A percentile compares a stretch with the other conserved stretches of the same genome.
Evolutionary conservation across 306 rosid genomes (phyloP).

Genomic region (Arachis hypogaea): DNA sequence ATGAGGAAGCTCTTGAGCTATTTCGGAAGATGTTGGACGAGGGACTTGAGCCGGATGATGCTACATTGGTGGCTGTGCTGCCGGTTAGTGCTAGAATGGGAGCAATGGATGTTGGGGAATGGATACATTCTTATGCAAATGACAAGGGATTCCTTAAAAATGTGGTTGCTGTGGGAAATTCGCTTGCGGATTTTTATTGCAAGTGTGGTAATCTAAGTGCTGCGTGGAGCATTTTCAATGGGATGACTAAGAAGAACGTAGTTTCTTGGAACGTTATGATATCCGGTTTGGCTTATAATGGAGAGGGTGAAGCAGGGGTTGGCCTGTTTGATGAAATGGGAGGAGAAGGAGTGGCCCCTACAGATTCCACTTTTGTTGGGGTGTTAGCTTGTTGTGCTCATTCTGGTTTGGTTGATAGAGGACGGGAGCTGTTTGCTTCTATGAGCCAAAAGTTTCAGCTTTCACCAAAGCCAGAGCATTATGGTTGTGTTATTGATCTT

Average conservation of each 20-base stretch:
- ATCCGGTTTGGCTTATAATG: conserved; percentile 77
- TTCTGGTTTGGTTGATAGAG: conserved; percentile 72
- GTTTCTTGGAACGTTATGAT: conserved; percentile 82
- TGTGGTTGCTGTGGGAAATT: conserved; percentile 58
- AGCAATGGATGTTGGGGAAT: conserved; percentile 60
- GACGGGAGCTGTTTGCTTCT: conserved; percentile 62
- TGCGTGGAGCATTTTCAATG: conserved; percentile 55
- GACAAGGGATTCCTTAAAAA: conserved; percentile 43
- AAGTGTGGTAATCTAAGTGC: conserved; percentile 67
- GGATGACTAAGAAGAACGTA: conserved; percentile 58
- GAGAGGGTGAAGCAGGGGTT: conserved; percentile 71
- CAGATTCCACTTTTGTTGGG: conserved; percentile 69
- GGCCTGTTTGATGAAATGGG: conserved; percentile 71
- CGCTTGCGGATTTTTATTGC: conserved; percentile 70
- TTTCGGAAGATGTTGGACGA: conserved; percentile 60
- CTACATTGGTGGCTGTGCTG: conserved; percentile 65
- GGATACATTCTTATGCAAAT: conserved; percentile 60
- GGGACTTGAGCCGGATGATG: conserved; percentile 73
- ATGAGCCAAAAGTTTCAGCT: conserved; percentile 50
- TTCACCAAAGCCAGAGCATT: conserved; percentile 74
- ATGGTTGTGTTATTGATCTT: conserved; percentile 83
- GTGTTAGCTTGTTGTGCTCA: conserved; percentile 78
- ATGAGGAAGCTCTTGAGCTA: conserved; percentile 56
- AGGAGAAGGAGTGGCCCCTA: conserved; percentile 49
- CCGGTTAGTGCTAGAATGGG: conserved; percentile 82